Evolutionary conservation across 2,329 filamentous ascomycete species (phyloP).

Genomic region (Sarocladium strictum): DNA sequence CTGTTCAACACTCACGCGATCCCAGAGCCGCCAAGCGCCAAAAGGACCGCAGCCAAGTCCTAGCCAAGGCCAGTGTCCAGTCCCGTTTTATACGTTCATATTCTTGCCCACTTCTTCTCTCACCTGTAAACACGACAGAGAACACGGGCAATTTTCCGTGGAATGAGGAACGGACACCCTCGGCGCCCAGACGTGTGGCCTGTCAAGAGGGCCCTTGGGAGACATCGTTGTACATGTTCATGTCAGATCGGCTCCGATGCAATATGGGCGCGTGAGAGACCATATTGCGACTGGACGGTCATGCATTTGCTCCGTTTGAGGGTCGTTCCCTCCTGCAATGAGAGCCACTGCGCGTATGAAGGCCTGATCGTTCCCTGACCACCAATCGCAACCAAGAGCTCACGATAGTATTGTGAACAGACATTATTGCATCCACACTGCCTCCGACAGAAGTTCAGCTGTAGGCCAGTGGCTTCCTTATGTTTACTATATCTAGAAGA

Average conservation of each 20-base stretch:
- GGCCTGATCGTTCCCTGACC: too few relatives aligned
- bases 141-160: not conserved
- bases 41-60: slow-evolving; percentile 6
- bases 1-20: not conserved
- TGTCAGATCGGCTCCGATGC: not conserved
- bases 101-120: not conserved
- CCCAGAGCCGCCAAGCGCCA: slow-evolving; percentile 3
- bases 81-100: not conserved
- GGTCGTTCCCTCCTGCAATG: not conserved
- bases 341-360: not conserved
- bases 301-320: not conserved
- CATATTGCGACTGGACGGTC: not conserved
- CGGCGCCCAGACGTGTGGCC: not conserved
- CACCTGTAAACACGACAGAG: too few relatives aligned
- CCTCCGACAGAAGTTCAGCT: too few relatives aligned
- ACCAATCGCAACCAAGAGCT: too few relatives aligned
- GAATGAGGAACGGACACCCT: not conserved
- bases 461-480: too few relatives aligned
- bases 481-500: too few relatives aligned
- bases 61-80: slow-evolving; percentile 1
- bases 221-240: too few relatives aligned
- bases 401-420: too few relatives aligned
- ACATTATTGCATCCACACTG: too few relatives aligned
- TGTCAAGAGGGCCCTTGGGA: not conserved
- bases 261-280: not conserved